Conservation (phyloP, 805 yeast species). For the Candida succiphila region DNA sequence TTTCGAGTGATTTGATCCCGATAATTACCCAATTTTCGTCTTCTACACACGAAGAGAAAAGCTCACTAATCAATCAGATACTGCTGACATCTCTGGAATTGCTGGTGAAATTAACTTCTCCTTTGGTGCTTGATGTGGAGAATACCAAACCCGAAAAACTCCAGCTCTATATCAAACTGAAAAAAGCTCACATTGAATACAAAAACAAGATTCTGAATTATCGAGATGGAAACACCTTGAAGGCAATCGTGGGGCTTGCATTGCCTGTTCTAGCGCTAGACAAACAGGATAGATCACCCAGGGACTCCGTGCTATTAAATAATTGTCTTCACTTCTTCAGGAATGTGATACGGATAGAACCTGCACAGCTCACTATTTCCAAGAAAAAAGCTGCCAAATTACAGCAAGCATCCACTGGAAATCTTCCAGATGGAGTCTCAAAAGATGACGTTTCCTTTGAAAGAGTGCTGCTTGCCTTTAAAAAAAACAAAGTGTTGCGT, state of each 20-base stretch:
- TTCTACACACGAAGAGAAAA: constrained; percentile 20
- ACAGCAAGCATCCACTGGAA: constrained; percentile 15
- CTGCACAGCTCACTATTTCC: constrained; percentile 45
- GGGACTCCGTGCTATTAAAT: constrained; percentile 66
- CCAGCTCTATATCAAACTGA: constrained; percentile 46
- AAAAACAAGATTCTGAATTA: constrained; percentile 56
- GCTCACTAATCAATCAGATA: constrained; percentile 43
- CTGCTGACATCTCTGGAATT: constrained; percentile 70
- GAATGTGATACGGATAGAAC: constrained; percentile 71
- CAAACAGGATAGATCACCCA: constrained; percentile 46
- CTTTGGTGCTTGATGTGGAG: constrained; percentile 50
- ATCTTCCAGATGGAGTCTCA: constrained; percentile 47
- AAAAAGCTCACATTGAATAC: constrained; percentile 58
- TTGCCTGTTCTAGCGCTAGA: constrained; percentile 46
- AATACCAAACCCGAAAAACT: constrained; percentile 52
- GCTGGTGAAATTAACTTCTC: constrained; percentile 81
- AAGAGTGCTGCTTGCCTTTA: constrained; percentile 46
- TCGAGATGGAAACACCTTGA: constrained; percentile 51
- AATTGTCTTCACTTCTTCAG: constrained; percentile 67
- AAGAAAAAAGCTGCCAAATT: constrained; percentile 25
- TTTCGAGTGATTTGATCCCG: constrained; percentile 61
- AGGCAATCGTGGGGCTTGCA: constrained; percentile 61
- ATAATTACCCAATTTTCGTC: constrained; percentile 61
- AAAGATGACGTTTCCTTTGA: constrained; percentile 61
- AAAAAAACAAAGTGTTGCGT: constrained; percentile 62